Evolutionary conservation across 116 monocot species (phyloP), one percentile per base, ranked within the genome.

Genomic region (Posidonia oceanica): DNA sequence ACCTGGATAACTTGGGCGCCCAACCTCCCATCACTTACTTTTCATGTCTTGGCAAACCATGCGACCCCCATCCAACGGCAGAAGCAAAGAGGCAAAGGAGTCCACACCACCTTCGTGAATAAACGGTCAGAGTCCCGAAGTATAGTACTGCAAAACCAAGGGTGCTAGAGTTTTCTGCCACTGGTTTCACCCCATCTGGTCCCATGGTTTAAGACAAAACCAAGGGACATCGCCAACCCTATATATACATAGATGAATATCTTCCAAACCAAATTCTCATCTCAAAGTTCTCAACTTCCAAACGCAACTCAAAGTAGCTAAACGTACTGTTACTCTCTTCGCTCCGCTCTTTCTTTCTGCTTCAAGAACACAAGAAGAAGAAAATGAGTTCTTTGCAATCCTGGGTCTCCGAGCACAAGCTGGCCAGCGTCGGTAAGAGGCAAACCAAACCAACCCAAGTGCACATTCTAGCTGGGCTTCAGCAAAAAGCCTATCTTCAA

Each of bases 341-440:
- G 7, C 16, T 15, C 16, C 6, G 7, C 5, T n/a, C 29, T 0
- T 64, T 39, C 15, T 3, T 40, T 29, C 29, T 17, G 39, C 36
- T 39, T 39, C 16, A 8, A 14, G 18, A 55, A 39, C 21, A 52
- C 3, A 37, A 36, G 13, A 41, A 37, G 29, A 41, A 55, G 21
- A 56, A n/a, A n/a, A 71, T 71, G 71, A 54, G 60, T 71, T 71
- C 71, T 71, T 40, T 71, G 5, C 71, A 51, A 37, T 59, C 60
- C 3, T 71, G 71, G 71, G 71, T 71, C 18, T 71, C 71, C 59
- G 71, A 71, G 39, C 71, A 85, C 79, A 85, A 85, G 74, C 79
- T 85, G 66, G 48, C 81, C 55, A 71, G 78, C 63, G 70, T 85
- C 7, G 80, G 84, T 80, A 75, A 70, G 73, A 44, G 15, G 5